Conservation (phyloP, 805 yeast genomes). For the Debaryomyces prosopidis region DNA sequence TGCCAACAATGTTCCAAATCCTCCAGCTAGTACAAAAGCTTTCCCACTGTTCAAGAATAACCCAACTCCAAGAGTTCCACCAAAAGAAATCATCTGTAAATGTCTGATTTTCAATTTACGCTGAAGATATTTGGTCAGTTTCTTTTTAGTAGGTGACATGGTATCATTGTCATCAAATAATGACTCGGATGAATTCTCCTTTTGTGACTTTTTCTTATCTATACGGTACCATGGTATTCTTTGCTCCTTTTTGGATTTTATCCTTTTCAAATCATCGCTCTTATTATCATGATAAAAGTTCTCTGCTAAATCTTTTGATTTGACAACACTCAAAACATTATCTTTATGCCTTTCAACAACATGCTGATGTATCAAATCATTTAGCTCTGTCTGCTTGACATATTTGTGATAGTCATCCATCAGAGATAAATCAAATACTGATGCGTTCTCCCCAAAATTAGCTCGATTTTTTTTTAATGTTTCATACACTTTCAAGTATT, state of each 20-base stretch:
- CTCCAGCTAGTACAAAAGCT: slow-evolving; percentile 73
- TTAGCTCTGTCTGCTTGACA: slow-evolving; percentile 33
- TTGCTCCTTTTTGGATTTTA: neutral
- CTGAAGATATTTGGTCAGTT: slow-evolving; percentile 35
- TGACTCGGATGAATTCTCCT: neutral
- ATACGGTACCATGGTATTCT: slow-evolving; percentile 12
- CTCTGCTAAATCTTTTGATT: slow-evolving; percentile 22
- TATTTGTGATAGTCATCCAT: slow-evolving; percentile 37
- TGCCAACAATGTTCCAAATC: slow-evolving; percentile 72
- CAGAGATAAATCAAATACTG: slow-evolving; percentile 29
- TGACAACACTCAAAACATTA: slow-evolving; percentile 26
- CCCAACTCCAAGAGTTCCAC: slow-evolving; percentile 81
- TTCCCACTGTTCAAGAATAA: slow-evolving; percentile 69
- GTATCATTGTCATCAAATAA: neutral
- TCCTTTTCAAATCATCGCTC: neutral
- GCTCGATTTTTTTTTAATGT: slow-evolving; percentile 11
- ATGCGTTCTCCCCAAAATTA: slow-evolving; percentile 9
- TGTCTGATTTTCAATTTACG: slow-evolving; percentile 65
- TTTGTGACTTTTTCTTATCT: slow-evolving; percentile 9
- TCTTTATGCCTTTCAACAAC: slow-evolving; percentile 11
- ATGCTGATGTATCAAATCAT: slow-evolving; percentile 29
- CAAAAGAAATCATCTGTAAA: slow-evolving; percentile 74
- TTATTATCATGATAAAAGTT: slow-evolving; percentile 23
- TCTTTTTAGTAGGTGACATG: slow-evolving; percentile 6
- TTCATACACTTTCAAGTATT: slow-evolving; percentile 26